phyloP scores from a whole-genome alignment of 73 alveolate genomes.

The Breviolum minutum region DNA sequence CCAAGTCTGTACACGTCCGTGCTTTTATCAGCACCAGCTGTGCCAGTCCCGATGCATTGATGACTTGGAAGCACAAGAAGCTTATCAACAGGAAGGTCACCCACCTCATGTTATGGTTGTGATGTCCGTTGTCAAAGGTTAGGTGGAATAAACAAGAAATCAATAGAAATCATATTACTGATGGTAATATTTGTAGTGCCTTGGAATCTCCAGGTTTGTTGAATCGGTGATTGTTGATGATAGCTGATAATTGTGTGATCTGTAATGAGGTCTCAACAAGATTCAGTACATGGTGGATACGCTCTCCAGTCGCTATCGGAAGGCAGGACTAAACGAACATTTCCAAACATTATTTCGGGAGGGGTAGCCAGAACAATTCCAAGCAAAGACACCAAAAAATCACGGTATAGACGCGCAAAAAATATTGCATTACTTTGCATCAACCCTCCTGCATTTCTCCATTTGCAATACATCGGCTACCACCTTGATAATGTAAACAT shows the following conservation, averaged over 20 bases:
- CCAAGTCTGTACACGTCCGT: not conserved
- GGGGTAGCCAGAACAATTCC: not conserved
- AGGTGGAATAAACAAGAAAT: not conserved
- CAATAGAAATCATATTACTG: not conserved
- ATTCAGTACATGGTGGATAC: conserved; percentile 35
- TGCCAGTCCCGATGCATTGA: conserved; percentile 79
- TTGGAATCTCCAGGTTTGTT: not conserved
- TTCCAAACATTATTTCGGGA: not conserved
- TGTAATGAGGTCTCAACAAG: conserved; percentile 46
- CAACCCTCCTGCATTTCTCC: too few species aligned
- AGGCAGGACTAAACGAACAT: not conserved
- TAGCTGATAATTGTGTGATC: not conserved
- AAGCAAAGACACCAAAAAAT: not conserved
- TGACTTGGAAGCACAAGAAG: conserved; percentile 51
- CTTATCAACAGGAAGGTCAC: conserved; percentile 42
- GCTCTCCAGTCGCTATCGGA: conserved; percentile 49
- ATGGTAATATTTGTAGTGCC: not conserved
- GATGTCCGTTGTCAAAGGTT: not conserved
- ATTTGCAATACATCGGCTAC: too few species aligned
- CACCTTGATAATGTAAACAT: too few species aligned
- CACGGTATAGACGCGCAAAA: too few species aligned
- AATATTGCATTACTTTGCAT: too few species aligned
- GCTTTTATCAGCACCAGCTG: not conserved
- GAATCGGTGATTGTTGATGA: not conserved
- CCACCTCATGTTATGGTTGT: too few species aligned